Percentiles rank a stretch among this genome's conserved stretches.
Conservation (phyloP, 176 grass and related monocot species). For the Raddia distichophylla region DNA sequence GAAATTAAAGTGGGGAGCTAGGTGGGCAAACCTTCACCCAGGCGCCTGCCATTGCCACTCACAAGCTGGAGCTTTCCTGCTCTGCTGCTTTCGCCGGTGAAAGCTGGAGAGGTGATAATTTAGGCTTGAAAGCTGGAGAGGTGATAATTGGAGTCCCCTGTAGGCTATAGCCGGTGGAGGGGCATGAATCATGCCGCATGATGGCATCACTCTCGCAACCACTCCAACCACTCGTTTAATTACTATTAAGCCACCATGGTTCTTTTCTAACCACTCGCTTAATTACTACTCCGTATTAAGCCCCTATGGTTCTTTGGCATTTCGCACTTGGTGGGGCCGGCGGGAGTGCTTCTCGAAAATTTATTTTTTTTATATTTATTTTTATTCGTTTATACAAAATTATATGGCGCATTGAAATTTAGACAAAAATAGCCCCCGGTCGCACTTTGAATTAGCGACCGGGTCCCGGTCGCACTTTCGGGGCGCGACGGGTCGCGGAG, state of each 20-base stretch:
- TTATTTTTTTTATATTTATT: no score
- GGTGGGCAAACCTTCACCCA: conserved; percentile 60
- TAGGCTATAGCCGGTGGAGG: not conserved
- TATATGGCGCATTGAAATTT: no score
- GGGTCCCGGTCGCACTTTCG: no score
- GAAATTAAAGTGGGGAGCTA: not conserved
- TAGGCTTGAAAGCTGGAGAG: not conserved
- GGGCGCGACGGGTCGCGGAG: no score
- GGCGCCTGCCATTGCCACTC: conserved; percentile 43
- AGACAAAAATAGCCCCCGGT: no score
- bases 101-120: no score
- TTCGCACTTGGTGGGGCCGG: not conserved
- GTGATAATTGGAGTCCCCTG: not conserved
- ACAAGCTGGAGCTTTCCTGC: not conserved
- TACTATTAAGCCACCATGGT: conserved; percentile 6
- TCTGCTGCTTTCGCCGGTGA: not conserved
- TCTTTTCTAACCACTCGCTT: not conserved
- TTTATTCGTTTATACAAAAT: no score
- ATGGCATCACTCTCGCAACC: not conserved
- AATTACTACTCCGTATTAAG: conserved; percentile 34
- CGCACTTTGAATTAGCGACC: no score
- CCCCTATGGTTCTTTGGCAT: not conserved
- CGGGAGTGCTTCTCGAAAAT: not conserved
- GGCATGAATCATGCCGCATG: no score
- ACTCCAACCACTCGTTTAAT: conserved; percentile 15